Evolutionary conservation across 495 filamentous ascomycete genomes (phyloP), one percentile per base, ranked within the genome.

Genomic region (Aspergillus bertholletiae): DNA sequence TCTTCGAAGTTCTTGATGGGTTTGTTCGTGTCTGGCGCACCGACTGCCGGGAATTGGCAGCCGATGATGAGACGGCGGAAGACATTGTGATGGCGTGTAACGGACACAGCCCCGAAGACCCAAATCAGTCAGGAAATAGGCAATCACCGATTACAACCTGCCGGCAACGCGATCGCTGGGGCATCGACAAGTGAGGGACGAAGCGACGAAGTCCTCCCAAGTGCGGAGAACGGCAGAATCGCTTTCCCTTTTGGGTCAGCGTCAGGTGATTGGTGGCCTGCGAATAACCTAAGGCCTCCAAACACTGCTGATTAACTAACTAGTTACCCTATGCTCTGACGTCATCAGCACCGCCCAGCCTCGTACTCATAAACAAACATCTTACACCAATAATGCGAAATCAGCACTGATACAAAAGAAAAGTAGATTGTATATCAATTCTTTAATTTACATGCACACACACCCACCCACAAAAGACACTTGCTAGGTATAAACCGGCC

Each of bases 1-100:
- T 85, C 69, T 77, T 84, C 67, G 73, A 80, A 8, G 74, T 84
- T 51, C 84, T 77, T 12, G 78, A 75, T 40, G 84, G 78, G 54
- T 82, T 86, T 40, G 82, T 82, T 27, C 85, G 81, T 48, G 80
- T 84, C 56, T 83, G 80, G 46, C 83, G 80, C 24, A 77, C 67
- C 18, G 82, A 80, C 60, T 82, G 81, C 26, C 81, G 78, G 48
- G 74, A 61, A 46, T 59, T 67, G 47, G 65, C 37, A 55, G 59
- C 54, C 27, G 68, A 62, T 40, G 70, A 60, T 15, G 68, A 47
- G 46, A 68, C 56, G 53, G 68, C 56, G 44, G 73, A 57, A 22
- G 56, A 70, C 65, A 68, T 74, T 46, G 56, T 57, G 59, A 23
- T 23, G 28, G 13, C 22, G 20, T 43, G n/a, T 32, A n/a, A 20